phyloP scores from a whole-genome alignment of 306 rosid species.

The Trichosanthes cucumerina region DNA sequence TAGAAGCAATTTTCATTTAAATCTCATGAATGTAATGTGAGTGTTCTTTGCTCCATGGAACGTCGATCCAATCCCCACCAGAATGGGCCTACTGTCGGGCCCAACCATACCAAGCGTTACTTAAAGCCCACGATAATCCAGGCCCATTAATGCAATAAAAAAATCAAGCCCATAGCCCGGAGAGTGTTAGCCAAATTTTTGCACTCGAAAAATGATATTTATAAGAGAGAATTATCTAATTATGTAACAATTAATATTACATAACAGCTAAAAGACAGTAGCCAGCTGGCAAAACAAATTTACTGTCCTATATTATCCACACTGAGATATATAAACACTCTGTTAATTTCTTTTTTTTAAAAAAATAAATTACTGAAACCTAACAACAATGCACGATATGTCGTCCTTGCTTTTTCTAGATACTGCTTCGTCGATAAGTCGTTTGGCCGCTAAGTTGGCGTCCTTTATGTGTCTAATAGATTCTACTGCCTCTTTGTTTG shows the following conservation, averaged over 20 bases:
- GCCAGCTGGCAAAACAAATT: neutral
- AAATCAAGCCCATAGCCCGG: neutral
- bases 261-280: neutral
- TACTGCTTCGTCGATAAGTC: slow-evolving; percentile 38
- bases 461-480: slow-evolving; percentile 30
- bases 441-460: slow-evolving; percentile 36
- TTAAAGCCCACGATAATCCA: neutral
- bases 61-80: neutral
- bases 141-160: neutral
- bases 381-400: slow-evolving; percentile 45
- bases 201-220: neutral
- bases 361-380: slow-evolving; percentile 12
- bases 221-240: neutral
- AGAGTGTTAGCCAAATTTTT: neutral
- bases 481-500: slow-evolving; percentile 47
- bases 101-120: neutral
- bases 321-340: neutral
- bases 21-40: neutral
- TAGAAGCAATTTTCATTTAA: neutral
- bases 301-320: neutral
- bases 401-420: slow-evolving; percentile 44
- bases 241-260: neutral
- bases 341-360: neutral
- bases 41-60: neutral
- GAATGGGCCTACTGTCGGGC: neutral